Base-by-base conservation (phyloP, 306 rosid genomes). In the Arachis stenosperma region DNA sequence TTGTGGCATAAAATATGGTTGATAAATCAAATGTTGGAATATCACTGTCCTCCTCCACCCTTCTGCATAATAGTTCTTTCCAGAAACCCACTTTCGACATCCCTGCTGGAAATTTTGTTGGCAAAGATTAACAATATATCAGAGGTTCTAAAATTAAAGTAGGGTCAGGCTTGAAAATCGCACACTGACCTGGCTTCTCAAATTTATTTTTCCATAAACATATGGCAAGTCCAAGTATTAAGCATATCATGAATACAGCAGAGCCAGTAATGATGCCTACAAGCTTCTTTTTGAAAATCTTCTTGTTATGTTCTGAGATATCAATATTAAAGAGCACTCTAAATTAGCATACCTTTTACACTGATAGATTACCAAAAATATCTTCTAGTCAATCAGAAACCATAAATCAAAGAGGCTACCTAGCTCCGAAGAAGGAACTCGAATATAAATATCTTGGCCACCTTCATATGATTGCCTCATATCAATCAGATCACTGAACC, bases 401-500 rank as follows among this genome's bases (percentile, higher is more conserved):
- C 9, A 41, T 27, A 74, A 58, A 55, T 8, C 56, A 22, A 41
- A 59, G 22, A 61, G 47, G 47, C 30, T 52, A 77, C 76, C 12
- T 42, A 77, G 51, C 29, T 61, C 47, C 6, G 68, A 60, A 14
- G 33, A 7, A 13, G 41, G 7, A 3, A n/a, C 13, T 52, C 71
- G 10, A 6, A 77, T 7, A 33, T 69, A 53, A 13, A 77, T 52
- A 41, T 53, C 76, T 53, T 77, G 76, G 11, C 81, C 75, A 46
- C 75, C 76, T 11, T 52, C 42, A 40, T 4, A 1, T 69, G 52
- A 59, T 14, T 52, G 33, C 51, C 70, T 77, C 65, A 61, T n/a
- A 70, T 69, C 81, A 15, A 77, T 13, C 6, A 77, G 14, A 44
- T 61, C 42, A 30, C 52, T 2, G 13, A 51, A 77, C 81, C 81